Base-by-base conservation (phyloP, 768 basidiomycete species). In the Termitomyces sp. region DNA sequence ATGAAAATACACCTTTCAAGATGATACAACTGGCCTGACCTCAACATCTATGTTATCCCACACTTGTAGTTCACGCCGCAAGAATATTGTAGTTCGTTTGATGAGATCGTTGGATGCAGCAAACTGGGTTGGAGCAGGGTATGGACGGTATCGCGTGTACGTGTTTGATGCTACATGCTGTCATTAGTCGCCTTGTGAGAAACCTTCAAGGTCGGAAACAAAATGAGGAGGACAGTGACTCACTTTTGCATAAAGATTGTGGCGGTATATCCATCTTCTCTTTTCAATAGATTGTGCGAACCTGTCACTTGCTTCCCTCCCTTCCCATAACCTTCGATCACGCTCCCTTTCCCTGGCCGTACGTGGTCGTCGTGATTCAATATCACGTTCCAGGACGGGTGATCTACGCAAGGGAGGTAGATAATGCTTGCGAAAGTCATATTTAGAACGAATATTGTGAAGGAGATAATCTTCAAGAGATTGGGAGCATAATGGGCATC, bases 11-110 rank as follows among this genome's bases (percentile, higher is more conserved):
- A 42, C 21, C 48, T 33, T 53, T 58, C 47, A 30, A 17, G 19
- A 35, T 15, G 48, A 40, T 53, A 41, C 42, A 33, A 33, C 30
- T 30, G 55, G 31, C 69, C 80, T 56, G 51, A 87, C 91, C 79
- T 96, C 94, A 5, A 96, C 85, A 66, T 98, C 94, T n/a, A 94
- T 73, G 65, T 86, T 83, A 10, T 82, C 78, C 94, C 94, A 98
- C 4, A 96, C 89, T 50, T 83, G 83, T 43, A 97, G 72, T 67
- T 98, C 94, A 44, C 94, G 79, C 38, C 95, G 79, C 11, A 97
- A 68, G 65, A 96, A 98, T 14, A 78, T 77, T 0, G 85, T 93
- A 33, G 91, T 89, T 11, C 91, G 82, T 50, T 82, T 82, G 48
- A 92, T 78, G 9, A 87, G 74, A 61, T 91, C 87, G 31, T 79